Evolutionary conservation across 192 early-diverging fungal genomes (phyloP), one percentile per base, ranked within the genome.

Genomic region (Chytriomyces confervae): DNA sequence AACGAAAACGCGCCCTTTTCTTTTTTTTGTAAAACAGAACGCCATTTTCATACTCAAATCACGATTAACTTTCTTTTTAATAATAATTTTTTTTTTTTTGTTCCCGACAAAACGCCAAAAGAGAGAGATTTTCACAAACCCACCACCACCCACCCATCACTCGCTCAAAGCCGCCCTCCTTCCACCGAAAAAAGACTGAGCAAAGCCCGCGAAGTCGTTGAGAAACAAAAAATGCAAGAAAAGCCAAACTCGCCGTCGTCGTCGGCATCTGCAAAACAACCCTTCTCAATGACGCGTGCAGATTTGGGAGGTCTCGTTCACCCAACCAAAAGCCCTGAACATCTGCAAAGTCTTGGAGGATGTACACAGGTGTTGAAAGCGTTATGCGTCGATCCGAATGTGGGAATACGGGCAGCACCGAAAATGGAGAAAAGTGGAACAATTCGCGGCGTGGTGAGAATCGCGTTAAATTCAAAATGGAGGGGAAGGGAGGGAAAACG

Each of bases 351-450:
- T 23, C 49, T 78, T 7, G 77, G 77, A 20, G 77, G 77, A 7
- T 69, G 69, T 44, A 5, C 23, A 16, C 68, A 29, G 5, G 18
- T 78, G 16, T 23, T 78, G 23, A 53, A 53, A 8, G 68, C 48
- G 3, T 60, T 78, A 16, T 53, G 60, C 5, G 77, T 78, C 36
- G 77, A 78, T 63, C 77, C 77, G 36, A 24, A 69, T 18, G 23
- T 60, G 11, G 77, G 77, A 20, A 53, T 78, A 53, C 43, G 29
- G 10, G 43, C 67, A 0, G 45, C 61, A 5, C 57, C 69, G 10
- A 72, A 57, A 49, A 2, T 43, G 50, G 27, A 57, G 27, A 24
- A 27, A 43, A 23, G 4, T 16, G 11, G 10, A 7, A 75, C 36
- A 16, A 61, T 44, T 43, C 23, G 27, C 16, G 60, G 13, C 60